Evolutionary conservation across 2,329 filamentous ascomycete genomes (phyloP).

Genomic region (Arthroderma sp.): DNA sequence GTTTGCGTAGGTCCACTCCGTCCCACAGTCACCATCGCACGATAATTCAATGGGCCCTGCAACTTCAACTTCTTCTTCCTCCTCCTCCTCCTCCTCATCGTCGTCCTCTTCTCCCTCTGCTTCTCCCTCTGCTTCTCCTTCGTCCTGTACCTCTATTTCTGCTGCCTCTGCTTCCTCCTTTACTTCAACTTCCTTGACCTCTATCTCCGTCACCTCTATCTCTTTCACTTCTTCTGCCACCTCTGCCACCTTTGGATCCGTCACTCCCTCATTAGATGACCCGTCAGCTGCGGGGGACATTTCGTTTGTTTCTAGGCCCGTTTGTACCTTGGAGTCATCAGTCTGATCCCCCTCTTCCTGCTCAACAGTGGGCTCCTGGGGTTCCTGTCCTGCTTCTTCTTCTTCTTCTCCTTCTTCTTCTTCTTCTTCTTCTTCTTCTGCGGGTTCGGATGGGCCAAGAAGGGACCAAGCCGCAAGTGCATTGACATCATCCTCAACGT

Average conservation of each 20-base stretch:
- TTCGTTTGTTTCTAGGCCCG: neutral
- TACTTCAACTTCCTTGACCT: neutral
- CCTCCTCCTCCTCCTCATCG: neutral
- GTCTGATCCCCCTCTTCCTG: neutral
- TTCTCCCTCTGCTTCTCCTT: neutral
- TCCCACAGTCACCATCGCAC: slow-evolving; percentile 14
- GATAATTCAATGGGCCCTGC: slow-evolving; percentile 6
- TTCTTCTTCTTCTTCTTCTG: neutral
- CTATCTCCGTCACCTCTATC: neutral
- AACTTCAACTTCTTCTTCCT: neutral
- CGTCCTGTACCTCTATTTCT: neutral
- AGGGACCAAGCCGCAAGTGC: slow-evolving; percentile 21
- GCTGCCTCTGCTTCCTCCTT: neutral
- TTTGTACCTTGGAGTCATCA: neutral
- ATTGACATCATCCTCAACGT: slow-evolving; percentile 19
- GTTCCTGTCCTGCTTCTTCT: neutral
- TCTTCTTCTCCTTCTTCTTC: neutral
- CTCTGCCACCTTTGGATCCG: too few relatives aligned
- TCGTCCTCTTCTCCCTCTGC: slow-evolving; percentile 1
- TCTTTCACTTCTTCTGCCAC: neutral
- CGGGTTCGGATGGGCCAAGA: slow-evolving; percentile 12
- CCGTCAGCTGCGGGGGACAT: neutral
- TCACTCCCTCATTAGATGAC: neutral
- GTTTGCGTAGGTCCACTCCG: slow-evolving; percentile 17
- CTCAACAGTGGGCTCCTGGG: neutral